Evolutionary conservation across 2,329 filamentous ascomycete genomes (phyloP).

Genomic region (Paramyrothecium sp.): DNA sequence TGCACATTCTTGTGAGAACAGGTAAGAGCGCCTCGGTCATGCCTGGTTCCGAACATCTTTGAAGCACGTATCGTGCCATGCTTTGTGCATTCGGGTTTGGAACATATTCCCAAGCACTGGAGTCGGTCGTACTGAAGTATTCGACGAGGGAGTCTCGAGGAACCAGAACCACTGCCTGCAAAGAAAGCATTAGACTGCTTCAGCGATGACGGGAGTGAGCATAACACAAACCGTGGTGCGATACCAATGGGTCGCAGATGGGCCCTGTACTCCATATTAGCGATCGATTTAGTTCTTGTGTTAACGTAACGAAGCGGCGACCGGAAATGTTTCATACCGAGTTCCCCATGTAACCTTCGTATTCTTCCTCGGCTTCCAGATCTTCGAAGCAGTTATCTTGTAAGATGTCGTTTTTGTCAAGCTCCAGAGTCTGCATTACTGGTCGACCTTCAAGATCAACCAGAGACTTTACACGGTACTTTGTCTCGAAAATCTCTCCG

Average conservation of each 20-base stretch:
- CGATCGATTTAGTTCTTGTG: not conserved
- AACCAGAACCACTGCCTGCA: constrained; percentile 15
- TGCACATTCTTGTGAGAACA: too few species aligned
- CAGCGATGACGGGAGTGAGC: too few species aligned
- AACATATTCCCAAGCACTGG: not conserved
- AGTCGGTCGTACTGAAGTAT: constrained; percentile 7
- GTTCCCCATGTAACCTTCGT: constrained; percentile 25
- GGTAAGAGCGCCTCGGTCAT: not conserved
- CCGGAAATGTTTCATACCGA: constrained; percentile 12
- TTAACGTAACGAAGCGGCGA: not conserved
- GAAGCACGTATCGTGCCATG: constrained; percentile 9
- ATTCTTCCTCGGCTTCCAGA: constrained; percentile 6
- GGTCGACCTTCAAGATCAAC: constrained; percentile 22
- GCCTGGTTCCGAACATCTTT: constrained; percentile 3
- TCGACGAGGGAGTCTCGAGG: constrained; percentile 12
- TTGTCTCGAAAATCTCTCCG: constrained; percentile 3
- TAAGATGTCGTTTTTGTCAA: constrained; percentile 20
- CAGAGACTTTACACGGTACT: constrained; percentile 18
- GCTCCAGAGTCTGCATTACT: constrained; percentile 9
- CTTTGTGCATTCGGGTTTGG: not conserved
- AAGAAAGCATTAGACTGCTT: too few species aligned
- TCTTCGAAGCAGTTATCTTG: constrained; percentile 16
- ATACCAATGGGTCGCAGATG: constrained; percentile 21
- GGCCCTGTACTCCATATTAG: constrained; percentile 12
- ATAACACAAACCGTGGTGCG: constrained; percentile 12